Evolutionary conservation across 768 basidiomycete genomes (phyloP).

Genomic region (Rhodosporidiobolus sp.): DNA sequence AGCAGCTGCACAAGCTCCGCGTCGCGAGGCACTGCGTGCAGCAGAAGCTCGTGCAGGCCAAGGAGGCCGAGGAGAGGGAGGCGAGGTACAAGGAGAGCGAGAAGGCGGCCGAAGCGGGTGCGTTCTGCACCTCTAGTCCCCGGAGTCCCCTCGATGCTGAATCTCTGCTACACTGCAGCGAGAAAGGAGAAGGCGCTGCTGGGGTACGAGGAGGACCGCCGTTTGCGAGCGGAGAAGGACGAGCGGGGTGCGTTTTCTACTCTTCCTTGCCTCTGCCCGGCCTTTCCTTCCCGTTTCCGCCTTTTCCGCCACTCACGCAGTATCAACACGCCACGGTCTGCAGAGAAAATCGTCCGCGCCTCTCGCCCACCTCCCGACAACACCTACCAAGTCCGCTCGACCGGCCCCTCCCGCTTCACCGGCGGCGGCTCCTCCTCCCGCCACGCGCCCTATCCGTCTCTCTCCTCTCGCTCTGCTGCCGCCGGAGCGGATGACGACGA

Average conservation of each 20-base stretch:
- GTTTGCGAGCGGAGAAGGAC: conserved; percentile 18
- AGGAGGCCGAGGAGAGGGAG: conserved; percentile 34
- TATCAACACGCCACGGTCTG: too few species aligned
- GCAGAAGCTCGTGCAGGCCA: conserved; percentile 1
- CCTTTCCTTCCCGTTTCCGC: too few species aligned
- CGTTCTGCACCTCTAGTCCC: background rate
- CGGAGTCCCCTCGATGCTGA: background rate
- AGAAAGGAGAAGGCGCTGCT: conserved; percentile 27
- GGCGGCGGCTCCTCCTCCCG: background rate
- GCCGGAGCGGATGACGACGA: background rate
- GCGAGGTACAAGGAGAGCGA: conserved; percentile 32
- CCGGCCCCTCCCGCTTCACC: background rate
- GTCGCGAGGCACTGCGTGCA: conserved; percentile 16
- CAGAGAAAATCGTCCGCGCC: background rate
- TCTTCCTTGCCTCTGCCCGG: background rate
- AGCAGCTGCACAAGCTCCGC: conserved; percentile 21
- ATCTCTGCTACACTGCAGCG: background rate
- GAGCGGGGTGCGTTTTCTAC: conserved; percentile 19
- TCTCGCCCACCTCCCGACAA: background rate
- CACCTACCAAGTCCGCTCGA: conserved; percentile 2
- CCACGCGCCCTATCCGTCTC: background rate
- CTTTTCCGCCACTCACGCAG: background rate
- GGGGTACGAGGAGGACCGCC: conserved; percentile 32
- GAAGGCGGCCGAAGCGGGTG: conserved; percentile 25
- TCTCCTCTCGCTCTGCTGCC: background rate